Evolutionary conservation across 768 basidiomycete genomes (phyloP).

Genomic region (Pisolithus albus): DNA sequence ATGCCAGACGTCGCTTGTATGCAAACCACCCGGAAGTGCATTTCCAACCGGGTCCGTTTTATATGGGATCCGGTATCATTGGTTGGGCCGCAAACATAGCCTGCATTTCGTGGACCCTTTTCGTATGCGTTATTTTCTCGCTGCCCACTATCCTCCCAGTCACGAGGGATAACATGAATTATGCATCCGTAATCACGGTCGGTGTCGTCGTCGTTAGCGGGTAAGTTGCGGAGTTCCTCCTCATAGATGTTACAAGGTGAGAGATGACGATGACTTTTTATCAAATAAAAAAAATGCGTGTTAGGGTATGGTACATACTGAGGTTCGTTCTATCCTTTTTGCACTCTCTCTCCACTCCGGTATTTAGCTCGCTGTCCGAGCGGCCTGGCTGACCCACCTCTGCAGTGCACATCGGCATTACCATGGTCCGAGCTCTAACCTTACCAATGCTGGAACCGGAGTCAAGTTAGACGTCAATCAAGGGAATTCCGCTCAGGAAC

Average conservation of each 20-base stretch:
- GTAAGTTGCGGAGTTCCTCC: conserved; percentile 27
- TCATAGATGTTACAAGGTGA: neutral
- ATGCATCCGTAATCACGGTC: conserved; percentile 62
- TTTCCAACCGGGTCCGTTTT: conserved; percentile 84
- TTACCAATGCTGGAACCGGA: conserved; percentile 15
- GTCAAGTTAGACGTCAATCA: neutral
- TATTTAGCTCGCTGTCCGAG: neutral
- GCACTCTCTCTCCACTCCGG: neutral
- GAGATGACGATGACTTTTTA: neutral
- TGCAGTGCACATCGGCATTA: conserved; percentile 49
- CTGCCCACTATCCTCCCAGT: conserved; percentile 66
- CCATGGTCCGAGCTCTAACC: conserved; percentile 47
- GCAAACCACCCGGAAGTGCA: conserved; percentile 71
- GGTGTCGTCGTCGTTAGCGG: conserved; percentile 48
- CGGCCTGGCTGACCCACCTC: neutral
- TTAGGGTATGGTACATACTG: conserved; percentile 45
- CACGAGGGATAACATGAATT: conserved; percentile 71
- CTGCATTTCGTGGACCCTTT: conserved; percentile 66
- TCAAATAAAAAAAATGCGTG: too few species aligned
- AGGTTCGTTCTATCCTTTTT: conserved; percentile 4
- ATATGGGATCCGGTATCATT: conserved; percentile 64
- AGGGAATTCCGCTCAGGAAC: neutral
- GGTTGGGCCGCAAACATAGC: conserved; percentile 54
- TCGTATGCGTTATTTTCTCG: conserved; percentile 65
- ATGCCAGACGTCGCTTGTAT: conserved; percentile 50